Evolutionary conservation across 2,329 filamentous ascomycete genomes (phyloP), one percentile per base, ranked within the genome.

Genomic region (Teratosphaeria zuluensis): DNA sequence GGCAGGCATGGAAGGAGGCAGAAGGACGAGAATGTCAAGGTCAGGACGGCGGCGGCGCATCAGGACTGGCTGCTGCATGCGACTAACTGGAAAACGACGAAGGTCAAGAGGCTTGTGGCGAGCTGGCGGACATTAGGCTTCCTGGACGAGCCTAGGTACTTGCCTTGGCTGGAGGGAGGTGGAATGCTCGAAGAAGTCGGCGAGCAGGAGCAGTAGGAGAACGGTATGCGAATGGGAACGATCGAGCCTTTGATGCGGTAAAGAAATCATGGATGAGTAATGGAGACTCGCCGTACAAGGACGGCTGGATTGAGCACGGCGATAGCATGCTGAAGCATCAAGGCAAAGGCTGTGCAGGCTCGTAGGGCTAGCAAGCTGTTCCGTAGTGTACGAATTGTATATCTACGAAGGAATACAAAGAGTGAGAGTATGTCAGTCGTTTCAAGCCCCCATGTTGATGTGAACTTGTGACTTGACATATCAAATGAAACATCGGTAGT

Each of bases 71-170:
- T 68, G 52, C 59, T 63, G 56, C 58, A 57, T 8, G 54, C 19
- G 11, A 57, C 59, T 35, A 53, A 53, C n/a, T 64, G 58, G 58
- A 62, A 31, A 21, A 51, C 19, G 28, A 58, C 54, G n/a, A 58
- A 57, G 56, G 61, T 60, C 53, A 66, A 58, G 53, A 63, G 58
- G 56, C 53, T 65, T 55, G 55, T 65, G 48, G 48, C 61, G 32
- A 64, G 54, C 12, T 69, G 65, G 68, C 61, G 58, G 60, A 54
- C 58, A 51, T 35, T 66, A 55, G 67, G 65, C 11, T 59, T 67
- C 24, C 57, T 66, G 57, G 63, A 67, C n/a, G 65, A 68, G 63
- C 56, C 38, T 48, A 59, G 57, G 30, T 60, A 64, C 12, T 42
- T 63, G 60, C 58, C 53, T 21, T 65, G 65, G 62, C 55, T 63